phyloP scores from a whole-genome alignment of 768 basidiomycete species.

The Hydnum rufescens region DNA sequence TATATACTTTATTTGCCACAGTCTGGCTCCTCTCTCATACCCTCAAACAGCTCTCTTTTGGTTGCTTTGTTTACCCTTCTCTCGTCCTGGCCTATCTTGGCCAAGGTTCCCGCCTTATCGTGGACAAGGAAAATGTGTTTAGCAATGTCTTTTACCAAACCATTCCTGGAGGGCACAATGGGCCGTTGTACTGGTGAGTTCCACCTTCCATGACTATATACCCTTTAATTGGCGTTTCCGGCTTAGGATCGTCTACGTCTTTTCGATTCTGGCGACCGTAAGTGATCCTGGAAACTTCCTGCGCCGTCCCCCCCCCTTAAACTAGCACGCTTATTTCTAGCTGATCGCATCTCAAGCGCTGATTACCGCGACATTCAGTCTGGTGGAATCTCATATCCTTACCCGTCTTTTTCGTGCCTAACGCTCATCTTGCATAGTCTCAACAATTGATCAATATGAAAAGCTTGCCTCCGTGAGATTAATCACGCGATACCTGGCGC shows the following conservation, averaged over 20 bases:
- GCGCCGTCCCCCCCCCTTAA: too few species aligned
- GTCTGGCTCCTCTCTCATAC: neutral
- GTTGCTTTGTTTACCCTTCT: constrained; percentile 34
- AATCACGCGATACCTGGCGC: neutral
- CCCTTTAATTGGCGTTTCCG: neutral
- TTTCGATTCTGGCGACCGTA: constrained; percentile 35
- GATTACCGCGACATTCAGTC: constrained; percentile 40
- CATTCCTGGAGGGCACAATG: constrained; percentile 37
- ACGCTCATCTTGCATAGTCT: constrained; percentile 15
- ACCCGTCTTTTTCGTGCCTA: neutral
- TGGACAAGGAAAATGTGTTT: constrained; percentile 29
- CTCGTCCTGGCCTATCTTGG: constrained; percentile 49
- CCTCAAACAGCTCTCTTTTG: constrained; percentile 28
- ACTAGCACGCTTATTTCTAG: too few species aligned
- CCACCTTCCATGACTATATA: neutral
- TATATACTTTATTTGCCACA: constrained; percentile 2
- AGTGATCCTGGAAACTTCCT: too few species aligned
- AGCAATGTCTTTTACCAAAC: constrained; percentile 40
- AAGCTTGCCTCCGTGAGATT: constrained; percentile 31
- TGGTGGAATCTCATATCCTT: constrained; percentile 9
- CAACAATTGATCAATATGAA: constrained; percentile 49
- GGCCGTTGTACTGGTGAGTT: constrained; percentile 38
- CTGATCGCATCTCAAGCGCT: constrained; percentile 45
- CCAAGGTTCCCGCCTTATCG: constrained; percentile 43
- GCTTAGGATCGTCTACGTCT: constrained; percentile 40